Evolutionary conservation across 2,329 filamentous ascomycete genomes (phyloP).

Genomic region (Fusarium bulbicola): DNA sequence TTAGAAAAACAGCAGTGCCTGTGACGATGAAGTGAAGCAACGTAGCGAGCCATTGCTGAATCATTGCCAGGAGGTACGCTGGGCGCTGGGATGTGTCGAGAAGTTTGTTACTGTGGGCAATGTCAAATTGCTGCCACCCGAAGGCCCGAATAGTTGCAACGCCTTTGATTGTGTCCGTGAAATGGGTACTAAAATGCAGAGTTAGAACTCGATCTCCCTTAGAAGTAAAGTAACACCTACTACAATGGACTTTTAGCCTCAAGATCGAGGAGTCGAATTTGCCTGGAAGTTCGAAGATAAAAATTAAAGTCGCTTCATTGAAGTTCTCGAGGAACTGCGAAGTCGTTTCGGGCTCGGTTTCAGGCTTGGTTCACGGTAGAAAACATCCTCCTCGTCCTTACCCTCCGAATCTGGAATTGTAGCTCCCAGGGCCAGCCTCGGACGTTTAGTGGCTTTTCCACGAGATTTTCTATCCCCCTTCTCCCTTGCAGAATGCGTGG

Average conservation of each 20-base stretch:
- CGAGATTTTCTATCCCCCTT: no score
- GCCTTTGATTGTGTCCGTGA: conserved; percentile 65
- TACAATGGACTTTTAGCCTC: conserved; percentile 65
- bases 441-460: no score
- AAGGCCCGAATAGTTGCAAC: conserved; percentile 66
- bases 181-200: conserved; percentile 51
- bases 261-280: conserved; percentile 68
- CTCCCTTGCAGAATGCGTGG: no score
- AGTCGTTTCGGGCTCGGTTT: no score
- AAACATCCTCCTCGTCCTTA: no score
- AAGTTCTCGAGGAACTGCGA: no score
- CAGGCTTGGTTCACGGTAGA: no score
- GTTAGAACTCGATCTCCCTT: background rate
- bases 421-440: no score
- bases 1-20: conserved; percentile 56
- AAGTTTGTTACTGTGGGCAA: conserved; percentile 55
- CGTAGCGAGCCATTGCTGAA: conserved; percentile 67
- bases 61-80: conserved; percentile 64
- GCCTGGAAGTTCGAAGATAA: conserved; percentile 68
- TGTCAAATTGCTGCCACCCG: conserved; percentile 53
- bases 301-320: no score
- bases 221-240: conserved; percentile 11
- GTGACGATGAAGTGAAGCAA: conserved; percentile 61
- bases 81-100: conserved; percentile 65
- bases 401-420: no score